A percentile compares a stretch with the other conserved stretches of the same genome.
Conservation (phyloP, 2,329 filamentous ascomycete genomes). For the Emmonsia crescens region DNA sequence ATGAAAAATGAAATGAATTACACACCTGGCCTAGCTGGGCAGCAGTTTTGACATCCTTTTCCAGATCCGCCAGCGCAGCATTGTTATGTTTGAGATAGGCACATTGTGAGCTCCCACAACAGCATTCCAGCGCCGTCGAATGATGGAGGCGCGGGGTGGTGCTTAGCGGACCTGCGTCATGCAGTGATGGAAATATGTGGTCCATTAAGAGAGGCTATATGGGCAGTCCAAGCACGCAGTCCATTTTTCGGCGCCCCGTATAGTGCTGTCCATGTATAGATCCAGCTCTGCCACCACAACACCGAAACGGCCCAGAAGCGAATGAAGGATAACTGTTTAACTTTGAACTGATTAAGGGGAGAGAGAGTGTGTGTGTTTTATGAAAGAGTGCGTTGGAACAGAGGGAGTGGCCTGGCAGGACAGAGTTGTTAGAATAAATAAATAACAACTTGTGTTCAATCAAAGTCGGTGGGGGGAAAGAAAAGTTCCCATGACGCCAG, state of each 20-base stretch:
- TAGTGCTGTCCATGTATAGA: background rate
- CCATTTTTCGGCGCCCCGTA: constrained; percentile 2
- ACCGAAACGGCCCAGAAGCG: background rate
- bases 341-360: background rate
- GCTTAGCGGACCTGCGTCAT: background rate
- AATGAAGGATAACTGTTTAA: background rate
- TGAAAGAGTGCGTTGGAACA: background rate
- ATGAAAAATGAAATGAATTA: constrained; percentile 12
- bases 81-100: constrained; percentile 72
- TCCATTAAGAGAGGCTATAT: constrained; percentile 2
- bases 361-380: background rate
- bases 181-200: constrained; percentile 2
- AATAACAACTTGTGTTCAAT: background rate
- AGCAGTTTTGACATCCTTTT: constrained; percentile 77
- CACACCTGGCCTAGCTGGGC: constrained; percentile 82
- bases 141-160: constrained; percentile 3
- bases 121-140: constrained; percentile 46
- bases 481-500: background rate
- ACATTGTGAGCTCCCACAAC: constrained; percentile 74
- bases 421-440: background rate
- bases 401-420: background rate
- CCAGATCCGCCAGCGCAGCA: constrained; percentile 64
- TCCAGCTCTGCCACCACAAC: constrained; percentile 1
- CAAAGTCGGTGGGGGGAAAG: background rate
- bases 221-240: background rate